Percentiles rank a stretch among this genome's conserved stretches.
Conservation (phyloP, 2,329 filamentous ascomycete genomes). For the Lasiodiplodia sp. region DNA sequence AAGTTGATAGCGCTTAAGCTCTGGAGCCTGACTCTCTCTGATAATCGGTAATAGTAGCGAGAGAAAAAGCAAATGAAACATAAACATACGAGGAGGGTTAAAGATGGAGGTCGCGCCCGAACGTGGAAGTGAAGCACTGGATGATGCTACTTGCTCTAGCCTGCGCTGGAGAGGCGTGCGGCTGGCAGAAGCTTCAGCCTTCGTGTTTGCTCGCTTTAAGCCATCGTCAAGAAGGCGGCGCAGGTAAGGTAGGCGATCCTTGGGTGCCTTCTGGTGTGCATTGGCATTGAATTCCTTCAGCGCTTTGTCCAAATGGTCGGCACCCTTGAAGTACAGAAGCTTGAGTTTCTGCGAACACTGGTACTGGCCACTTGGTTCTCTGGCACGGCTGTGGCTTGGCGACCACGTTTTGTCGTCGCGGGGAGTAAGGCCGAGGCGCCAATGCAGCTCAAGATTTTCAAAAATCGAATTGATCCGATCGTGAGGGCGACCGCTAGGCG, state of each 20-base stretch:
- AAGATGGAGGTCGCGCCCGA: background rate
- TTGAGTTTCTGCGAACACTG: conserved; percentile 35
- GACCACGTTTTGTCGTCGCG: conserved; percentile 36
- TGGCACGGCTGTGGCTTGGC: conserved; percentile 32
- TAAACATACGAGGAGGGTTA: conserved; percentile 10
- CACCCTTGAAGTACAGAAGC: conserved; percentile 33
- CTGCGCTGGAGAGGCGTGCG: background rate
- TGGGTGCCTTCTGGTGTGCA: conserved; percentile 26
- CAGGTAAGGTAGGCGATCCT: conserved; percentile 33
- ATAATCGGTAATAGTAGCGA: background rate
- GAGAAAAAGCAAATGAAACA: background rate
- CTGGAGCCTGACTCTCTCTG: too few relatives aligned
- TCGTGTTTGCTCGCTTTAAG: background rate
- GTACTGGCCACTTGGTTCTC: conserved; percentile 30
- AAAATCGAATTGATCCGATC: conserved; percentile 21
- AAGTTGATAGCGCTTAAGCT: too few relatives aligned
- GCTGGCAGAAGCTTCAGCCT: background rate
- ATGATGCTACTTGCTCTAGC: background rate
- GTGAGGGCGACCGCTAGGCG: background rate
- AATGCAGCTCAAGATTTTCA: background rate
- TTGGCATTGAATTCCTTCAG: conserved; percentile 34
- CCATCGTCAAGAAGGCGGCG: conserved; percentile 31
- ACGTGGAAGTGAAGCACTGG: background rate
- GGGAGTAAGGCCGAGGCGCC: conserved; percentile 11
- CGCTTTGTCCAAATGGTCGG: conserved; percentile 33